Conservation (phyloP, 2,329 filamentous ascomycete genomes). For the Arthrobotrys sphaeroides region DNA sequence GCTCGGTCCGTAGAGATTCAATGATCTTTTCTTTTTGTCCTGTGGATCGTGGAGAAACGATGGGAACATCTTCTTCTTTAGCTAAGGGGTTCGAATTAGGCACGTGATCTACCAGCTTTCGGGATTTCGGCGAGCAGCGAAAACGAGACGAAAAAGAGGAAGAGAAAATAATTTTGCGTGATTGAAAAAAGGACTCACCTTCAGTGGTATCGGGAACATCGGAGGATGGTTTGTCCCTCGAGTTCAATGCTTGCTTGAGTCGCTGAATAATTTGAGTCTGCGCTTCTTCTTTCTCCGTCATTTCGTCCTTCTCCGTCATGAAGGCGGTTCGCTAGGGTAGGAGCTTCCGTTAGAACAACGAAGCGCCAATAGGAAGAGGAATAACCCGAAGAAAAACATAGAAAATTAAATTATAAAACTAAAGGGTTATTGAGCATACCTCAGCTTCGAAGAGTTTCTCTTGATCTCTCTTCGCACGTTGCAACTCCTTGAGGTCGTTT, state of each 20-base stretch:
- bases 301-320: constrained; percentile 80
- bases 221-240: constrained; percentile 67
- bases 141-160: neutral
- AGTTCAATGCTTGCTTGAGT: constrained; percentile 86
- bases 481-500: constrained; percentile 84
- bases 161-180: neutral
- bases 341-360: constrained; percentile 41
- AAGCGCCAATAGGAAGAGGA: neutral
- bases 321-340: constrained; percentile 54
- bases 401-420: neutral
- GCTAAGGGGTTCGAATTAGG: constrained; percentile 64
- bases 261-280: constrained; percentile 89
- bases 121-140: neutral
- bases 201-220: constrained; percentile 39
- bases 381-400: neutral
- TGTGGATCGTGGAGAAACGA: constrained; percentile 66
- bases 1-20: constrained; percentile 86
- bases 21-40: constrained; percentile 97
- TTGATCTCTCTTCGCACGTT: constrained; percentile 86
- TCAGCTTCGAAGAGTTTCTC: constrained; percentile 93
- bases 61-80: constrained; percentile 66
- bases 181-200: constrained; percentile 20
- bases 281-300: constrained; percentile 83
- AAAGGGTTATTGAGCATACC: constrained; percentile 68
- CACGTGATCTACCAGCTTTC: constrained; percentile 52